Evolutionary conservation across 768 basidiomycete species (phyloP).

Genomic region (Xerocomus spinulosus): DNA sequence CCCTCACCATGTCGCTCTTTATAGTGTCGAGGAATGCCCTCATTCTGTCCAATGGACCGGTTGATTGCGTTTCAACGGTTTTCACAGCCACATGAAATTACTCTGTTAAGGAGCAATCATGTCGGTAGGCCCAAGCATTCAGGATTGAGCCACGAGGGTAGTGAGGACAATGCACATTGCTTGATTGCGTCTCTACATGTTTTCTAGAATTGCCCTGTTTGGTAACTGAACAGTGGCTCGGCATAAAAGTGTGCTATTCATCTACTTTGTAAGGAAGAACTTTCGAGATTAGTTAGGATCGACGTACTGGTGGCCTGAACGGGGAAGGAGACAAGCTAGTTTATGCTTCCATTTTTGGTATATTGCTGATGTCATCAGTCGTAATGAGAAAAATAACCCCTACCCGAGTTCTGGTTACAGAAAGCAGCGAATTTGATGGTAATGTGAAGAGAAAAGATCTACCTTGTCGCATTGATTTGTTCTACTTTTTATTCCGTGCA

Average conservation of each 20-base stretch:
- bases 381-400: too few species aligned
- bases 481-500: too few species aligned
- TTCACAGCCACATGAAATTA: slow-evolving; percentile 19
- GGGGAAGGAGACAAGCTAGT: background rate
- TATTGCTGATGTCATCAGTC: too few species aligned
- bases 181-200: slow-evolving; percentile 23
- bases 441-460: too few species aligned
- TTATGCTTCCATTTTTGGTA: too few species aligned
- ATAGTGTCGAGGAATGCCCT: slow-evolving; percentile 9
- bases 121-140: slow-evolving; percentile 10
- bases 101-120: slow-evolving; percentile 21
- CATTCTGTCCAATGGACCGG: slow-evolving; percentile 10
- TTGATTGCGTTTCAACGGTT: slow-evolving; percentile 26
- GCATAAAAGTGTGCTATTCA: background rate
- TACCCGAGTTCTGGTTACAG: too few species aligned
- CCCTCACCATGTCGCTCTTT: slow-evolving; percentile 17
- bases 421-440: too few species aligned
- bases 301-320: background rate
- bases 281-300: background rate
- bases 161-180: slow-evolving; percentile 1
- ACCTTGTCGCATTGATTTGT: too few species aligned
- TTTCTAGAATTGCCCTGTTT: slow-evolving; percentile 6
- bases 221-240: background rate
- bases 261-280: background rate
- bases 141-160: slow-evolving; percentile 22